phyloP scores from a whole-genome alignment of 345 rosid species.

The Excoecaria cochinchinensis region DNA sequence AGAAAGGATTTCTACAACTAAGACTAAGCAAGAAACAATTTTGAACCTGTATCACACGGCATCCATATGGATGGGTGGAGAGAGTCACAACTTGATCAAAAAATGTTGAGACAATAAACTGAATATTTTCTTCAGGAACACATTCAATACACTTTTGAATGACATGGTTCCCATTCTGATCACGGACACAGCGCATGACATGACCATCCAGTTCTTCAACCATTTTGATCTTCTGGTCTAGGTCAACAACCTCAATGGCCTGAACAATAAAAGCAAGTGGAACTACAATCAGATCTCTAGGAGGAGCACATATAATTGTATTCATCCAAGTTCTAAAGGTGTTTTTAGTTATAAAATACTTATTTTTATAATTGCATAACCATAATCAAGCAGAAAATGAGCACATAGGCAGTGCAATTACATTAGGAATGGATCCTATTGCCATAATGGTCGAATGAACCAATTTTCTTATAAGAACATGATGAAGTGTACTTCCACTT shows the following conservation, averaged over 20 bases:
- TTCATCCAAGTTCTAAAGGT: neutral
- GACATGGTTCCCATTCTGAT: constrained; percentile 97
- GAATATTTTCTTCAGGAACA: constrained; percentile 78
- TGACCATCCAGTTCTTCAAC: constrained; percentile 91
- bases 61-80: constrained; percentile 92
- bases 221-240: constrained; percentile 85
- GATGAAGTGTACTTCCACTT: neutral
- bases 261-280: constrained; percentile 16
- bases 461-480: neutral
- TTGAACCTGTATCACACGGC: constrained; percentile 91
- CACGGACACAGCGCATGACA: constrained; percentile 91
- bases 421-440: neutral
- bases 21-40: neutral
- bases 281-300: neutral
- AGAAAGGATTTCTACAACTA: neutral
- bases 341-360: neutral
- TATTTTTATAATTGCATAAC: neutral
- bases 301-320: neutral
- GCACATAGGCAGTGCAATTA: neutral
- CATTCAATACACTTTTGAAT: constrained; percentile 97
- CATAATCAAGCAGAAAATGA: neutral
- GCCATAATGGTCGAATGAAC: neutral
- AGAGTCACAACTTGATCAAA: constrained; percentile 82
- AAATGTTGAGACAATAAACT: constrained; percentile 75
- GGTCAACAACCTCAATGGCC: constrained; percentile 92